Conservation (phyloP, 2,329 filamentous ascomycete species). For the Fusarium sp. region DNA sequence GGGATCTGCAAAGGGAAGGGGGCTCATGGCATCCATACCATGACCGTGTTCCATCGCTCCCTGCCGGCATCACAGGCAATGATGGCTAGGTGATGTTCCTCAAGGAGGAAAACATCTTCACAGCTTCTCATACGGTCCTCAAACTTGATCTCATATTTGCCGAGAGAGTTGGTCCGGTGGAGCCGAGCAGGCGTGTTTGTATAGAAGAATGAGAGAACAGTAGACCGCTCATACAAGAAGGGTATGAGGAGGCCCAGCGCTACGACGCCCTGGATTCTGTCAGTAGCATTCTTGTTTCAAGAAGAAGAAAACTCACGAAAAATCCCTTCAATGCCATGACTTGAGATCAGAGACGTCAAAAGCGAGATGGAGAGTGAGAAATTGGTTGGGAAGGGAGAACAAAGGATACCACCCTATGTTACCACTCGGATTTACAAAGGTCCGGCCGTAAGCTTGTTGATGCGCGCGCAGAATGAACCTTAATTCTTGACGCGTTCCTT, state of each 20-base stretch:
- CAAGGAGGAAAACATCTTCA: slow-evolving; percentile 52
- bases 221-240: slow-evolving; percentile 26
- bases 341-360: background rate
- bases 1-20: accelerated
- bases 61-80: slow-evolving; percentile 53
- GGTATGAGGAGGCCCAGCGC: slow-evolving; percentile 12
- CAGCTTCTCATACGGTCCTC: slow-evolving; percentile 51
- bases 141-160: slow-evolving; percentile 47
- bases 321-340: slow-evolving; percentile 15
- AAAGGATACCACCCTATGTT: background rate
- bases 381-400: background rate
- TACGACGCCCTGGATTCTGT: slow-evolving; percentile 4
- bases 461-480: background rate
- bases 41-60: slow-evolving; percentile 55
- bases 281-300: background rate
- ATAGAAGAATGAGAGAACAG: slow-evolving; percentile 35
- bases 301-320: background rate
- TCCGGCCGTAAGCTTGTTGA: background rate
- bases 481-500: background rate
- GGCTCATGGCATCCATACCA: slow-evolving; percentile 42
- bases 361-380: background rate
- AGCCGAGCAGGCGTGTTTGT: slow-evolving; percentile 47
- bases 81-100: slow-evolving; percentile 49
- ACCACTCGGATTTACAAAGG: background rate
- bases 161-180: slow-evolving; percentile 41